A percentile compares a stretch with the other conserved stretches of the same genome.
Conservation (phyloP, 2,329 filamentous ascomycete genomes). For the Trichoderma endophyticum region DNA sequence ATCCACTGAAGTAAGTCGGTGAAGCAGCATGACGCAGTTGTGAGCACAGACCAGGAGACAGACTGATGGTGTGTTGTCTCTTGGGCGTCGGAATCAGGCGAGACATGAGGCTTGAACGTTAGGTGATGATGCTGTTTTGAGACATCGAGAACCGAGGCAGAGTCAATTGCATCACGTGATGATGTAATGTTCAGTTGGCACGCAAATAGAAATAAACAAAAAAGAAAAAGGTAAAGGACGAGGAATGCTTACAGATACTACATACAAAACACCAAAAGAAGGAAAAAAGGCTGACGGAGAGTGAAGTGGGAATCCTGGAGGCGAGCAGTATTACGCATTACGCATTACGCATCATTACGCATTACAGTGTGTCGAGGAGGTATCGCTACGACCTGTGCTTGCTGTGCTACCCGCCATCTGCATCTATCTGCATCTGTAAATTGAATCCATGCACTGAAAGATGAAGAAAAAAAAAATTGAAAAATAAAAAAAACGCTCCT, state of each 20-base stretch:
- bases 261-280: neutral
- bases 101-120: neutral
- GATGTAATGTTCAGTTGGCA: neutral
- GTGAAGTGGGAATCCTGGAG: neutral
- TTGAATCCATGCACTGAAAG: neutral
- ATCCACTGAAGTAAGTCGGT: neutral
- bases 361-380: neutral
- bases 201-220: neutral
- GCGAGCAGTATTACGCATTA: neutral
- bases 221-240: neutral
- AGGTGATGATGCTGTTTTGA: neutral
- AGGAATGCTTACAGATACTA: neutral
- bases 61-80: neutral
- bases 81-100: neutral
- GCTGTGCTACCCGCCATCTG: neutral
- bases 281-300: neutral
- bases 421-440: neutral
- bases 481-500: neutral
- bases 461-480: neutral
- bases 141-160: neutral
- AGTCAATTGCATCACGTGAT: constrained; percentile 1
- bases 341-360: neutral
- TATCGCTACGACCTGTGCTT: neutral
- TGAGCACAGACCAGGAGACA: constrained; percentile 10
- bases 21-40: constrained; percentile 1